Evolutionary conservation across 208 protist genomes (phyloP).

Genomic region (Crithidia fasciculata): DNA sequence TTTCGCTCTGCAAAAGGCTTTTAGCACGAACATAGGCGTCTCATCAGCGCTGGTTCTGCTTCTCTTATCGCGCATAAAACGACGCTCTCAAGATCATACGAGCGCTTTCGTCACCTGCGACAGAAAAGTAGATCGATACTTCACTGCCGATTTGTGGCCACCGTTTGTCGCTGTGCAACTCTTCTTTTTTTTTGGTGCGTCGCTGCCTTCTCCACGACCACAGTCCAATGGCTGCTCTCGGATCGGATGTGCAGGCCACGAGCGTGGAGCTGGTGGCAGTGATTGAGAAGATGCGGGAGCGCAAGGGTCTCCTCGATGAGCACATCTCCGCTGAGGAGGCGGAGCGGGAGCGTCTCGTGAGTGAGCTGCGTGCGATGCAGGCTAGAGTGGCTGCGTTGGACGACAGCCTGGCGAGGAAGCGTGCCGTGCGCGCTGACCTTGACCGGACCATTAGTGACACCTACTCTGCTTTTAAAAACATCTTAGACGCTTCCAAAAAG

Average conservation of each 20-base stretch:
- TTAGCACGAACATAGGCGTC: too few species aligned
- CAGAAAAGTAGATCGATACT: too few species aligned
- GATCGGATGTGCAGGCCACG: slow-evolving; percentile 82
- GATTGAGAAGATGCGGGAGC: slow-evolving; percentile 92
- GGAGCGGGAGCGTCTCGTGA: slow-evolving; percentile 52
- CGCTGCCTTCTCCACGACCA: not conserved
- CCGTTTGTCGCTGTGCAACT: too few species aligned
- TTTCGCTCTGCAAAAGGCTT: too few species aligned
- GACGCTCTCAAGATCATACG: too few species aligned
- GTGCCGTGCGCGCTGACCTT: slow-evolving; percentile 55
- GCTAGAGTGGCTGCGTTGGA: slow-evolving; percentile 50
- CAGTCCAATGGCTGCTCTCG: slow-evolving; percentile 72
- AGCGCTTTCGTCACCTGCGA: too few species aligned
- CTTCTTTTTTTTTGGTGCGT: too few species aligned
- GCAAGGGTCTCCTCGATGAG: slow-evolving; percentile 61
- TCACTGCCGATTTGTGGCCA: too few species aligned
- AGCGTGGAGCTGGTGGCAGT: slow-evolving; percentile 88
- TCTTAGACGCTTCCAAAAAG: slow-evolving; percentile 86
- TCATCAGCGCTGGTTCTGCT: too few species aligned
- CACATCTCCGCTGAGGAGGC: slow-evolving; percentile 82
- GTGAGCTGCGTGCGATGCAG: slow-evolving; percentile 64
- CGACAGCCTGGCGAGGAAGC: slow-evolving; percentile 63
- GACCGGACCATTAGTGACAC: slow-evolving; percentile 86
- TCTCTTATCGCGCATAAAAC: too few species aligned
- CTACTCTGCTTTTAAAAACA: slow-evolving; percentile 82